These are phyloP conservation scores for Combretum micranthum DNA, from an alignment of 345 rosid genomes.

Conservation along the genomic window DNA sequence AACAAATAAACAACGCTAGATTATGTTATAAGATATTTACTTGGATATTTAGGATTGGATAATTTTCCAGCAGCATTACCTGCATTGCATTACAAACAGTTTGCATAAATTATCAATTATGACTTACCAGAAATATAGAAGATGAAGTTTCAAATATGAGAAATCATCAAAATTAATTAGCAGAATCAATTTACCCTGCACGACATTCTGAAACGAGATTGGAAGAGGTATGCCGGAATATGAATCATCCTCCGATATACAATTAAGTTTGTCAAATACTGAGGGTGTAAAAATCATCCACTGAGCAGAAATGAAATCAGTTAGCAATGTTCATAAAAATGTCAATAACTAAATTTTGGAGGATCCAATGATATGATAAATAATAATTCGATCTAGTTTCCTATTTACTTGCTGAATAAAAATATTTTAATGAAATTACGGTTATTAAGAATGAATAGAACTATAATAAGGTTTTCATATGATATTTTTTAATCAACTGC, in stretches of 20 bases:
- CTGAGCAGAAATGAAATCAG: conserved; percentile 7
- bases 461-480: no score
- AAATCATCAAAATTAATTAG: neutral
- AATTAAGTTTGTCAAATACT: conserved; percentile 14
- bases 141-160: no score
- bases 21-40: conserved; percentile 10
- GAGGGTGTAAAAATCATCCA: conserved; percentile 22
- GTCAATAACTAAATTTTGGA: neutral
- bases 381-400: no score
- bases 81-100: conserved; percentile 5
- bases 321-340: neutral
- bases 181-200: conserved; percentile 15
- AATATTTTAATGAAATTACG: no score
- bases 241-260: conserved; percentile 32
- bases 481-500: no score
- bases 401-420: no score
- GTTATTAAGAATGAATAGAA: no score
- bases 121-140: neutral
- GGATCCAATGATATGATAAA: no score
- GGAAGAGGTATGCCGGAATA: conserved; percentile 36
- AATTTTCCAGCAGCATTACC: conserved; percentile 16
- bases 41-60: conserved; percentile 21
- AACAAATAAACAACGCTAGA: neutral
- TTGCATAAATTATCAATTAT: neutral
- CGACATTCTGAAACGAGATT: conserved; percentile 16